These are phyloP conservation scores for Lagenidium giganteum DNA, from an alignment of 352 stramenopile genomes.

Conservation along the genomic window DNA sequence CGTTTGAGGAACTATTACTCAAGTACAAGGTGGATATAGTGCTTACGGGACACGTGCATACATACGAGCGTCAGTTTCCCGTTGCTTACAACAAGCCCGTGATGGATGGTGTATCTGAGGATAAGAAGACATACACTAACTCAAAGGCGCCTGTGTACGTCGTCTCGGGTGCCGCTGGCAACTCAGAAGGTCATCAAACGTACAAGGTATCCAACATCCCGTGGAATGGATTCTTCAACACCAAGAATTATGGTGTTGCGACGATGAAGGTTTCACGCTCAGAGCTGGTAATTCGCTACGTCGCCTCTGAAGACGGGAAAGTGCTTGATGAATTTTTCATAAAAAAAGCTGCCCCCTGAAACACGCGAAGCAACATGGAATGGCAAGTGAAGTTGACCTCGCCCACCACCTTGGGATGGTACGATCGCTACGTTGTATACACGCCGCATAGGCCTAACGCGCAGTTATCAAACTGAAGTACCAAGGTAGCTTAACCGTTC, in stretches of 20 bases:
- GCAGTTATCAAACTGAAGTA: no score
- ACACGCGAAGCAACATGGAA: no score
- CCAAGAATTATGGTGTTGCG: constrained; percentile 40
- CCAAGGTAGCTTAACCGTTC: no score
- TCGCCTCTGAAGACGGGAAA: constrained; percentile 10
- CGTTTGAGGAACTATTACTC: constrained; percentile 16
- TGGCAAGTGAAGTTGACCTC: no score
- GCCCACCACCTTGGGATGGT: no score
- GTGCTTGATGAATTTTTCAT: constrained; percentile 31
- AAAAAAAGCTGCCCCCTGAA: no score
- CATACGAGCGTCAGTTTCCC: constrained; percentile 12
- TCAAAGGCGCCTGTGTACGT: constrained; percentile 20
- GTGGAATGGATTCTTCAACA: constrained; percentile 42
- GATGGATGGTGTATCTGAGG: constrained; percentile 13
- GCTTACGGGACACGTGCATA: constrained; percentile 12
- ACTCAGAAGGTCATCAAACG: constrained; percentile 35
- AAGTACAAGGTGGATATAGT: constrained; percentile 17
- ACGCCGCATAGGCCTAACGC: no score
- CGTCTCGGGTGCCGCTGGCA: constrained; percentile 30
- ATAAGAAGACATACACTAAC: constrained; percentile 14
- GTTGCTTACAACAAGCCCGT: constrained; percentile 8
- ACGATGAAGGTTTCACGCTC: constrained; percentile 17
- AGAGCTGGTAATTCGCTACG: constrained; percentile 20
- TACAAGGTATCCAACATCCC: constrained; percentile 13
- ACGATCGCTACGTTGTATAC: no score